These are phyloP conservation scores for Oehlia diaphana DNA, from an alignment of 192 early-diverging fungal species.

Conservation along the genomic window DNA sequence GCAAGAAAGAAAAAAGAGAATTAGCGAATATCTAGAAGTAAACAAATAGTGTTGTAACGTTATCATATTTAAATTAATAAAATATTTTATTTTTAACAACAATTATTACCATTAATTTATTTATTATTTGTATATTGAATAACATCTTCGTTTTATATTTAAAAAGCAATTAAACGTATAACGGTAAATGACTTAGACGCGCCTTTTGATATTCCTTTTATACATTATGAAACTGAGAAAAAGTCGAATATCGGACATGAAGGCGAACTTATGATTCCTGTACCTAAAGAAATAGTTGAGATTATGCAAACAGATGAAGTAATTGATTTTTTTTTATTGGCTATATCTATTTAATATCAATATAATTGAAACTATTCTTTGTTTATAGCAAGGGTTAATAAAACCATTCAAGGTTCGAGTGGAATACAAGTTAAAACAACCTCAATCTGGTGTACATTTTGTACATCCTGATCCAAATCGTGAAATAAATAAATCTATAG, in stretches of 20 bases:
- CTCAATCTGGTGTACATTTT: constrained; percentile 8
- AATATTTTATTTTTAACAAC: too few relatives aligned
- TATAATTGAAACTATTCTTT: not conserved
- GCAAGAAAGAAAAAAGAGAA: too few relatives aligned
- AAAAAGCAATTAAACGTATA: not conserved
- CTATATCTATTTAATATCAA: not conserved
- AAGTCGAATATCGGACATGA: not conserved
- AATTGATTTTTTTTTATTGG: not conserved
- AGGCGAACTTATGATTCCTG: not conserved
- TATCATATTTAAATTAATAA: too few relatives aligned
- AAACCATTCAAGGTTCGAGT: not conserved
- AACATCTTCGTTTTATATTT: not conserved
- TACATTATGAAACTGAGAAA: not conserved
- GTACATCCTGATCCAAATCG: constrained; percentile 4
- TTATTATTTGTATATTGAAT: not conserved
- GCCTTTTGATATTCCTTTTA: not conserved
- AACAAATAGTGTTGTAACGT: too few relatives aligned
- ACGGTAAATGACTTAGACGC: not conserved
- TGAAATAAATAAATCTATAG: not conserved
- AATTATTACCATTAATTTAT: too few relatives aligned
- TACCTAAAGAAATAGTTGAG: not conserved
- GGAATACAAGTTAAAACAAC: not conserved
- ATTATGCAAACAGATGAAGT: not conserved
- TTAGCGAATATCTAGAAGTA: too few relatives aligned
- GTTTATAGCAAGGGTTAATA: constrained; percentile 7